Base-by-base conservation (phyloP, 2,329 filamentous ascomycete genomes). In the Fusarium cicatricum region DNA sequence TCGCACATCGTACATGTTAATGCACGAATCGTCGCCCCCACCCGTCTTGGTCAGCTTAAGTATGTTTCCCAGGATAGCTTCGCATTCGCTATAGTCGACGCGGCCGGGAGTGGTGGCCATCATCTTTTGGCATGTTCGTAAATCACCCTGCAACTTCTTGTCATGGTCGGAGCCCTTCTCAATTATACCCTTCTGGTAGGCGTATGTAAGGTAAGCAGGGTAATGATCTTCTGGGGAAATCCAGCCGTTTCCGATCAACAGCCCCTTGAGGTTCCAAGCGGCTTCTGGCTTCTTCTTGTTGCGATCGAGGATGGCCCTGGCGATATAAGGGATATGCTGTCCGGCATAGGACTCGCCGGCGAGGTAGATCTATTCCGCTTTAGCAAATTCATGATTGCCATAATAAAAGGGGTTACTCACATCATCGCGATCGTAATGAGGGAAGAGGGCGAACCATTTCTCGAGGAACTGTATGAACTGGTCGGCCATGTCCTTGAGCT, bases 171-270 rank as follows among this genome's bases (percentile, higher is more conserved):
- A 89, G 21, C 84, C 89, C 66, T 87, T 85, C 62, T 87, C 71
- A 33, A 98, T 75, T 16, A 99, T 74, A 10, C 86, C 88, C 69
- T 87, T 86, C 55, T 93, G 84, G 72, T 95, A 92, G 37, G 90
- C 89, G 69, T 86, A 98, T 26, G 88, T 84, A 10, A 97, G 79
- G 71, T 97, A 97, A 0, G 94, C 82, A 26, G 89, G 87, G 74
- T 98, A 99, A 73, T 99, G 95, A 42, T 97, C 91, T 8, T 80
- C 79, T 1, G 94, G 93, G 2, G 93, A 90, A 47, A 99, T 94
- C 95, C 96, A 99, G 33, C 94, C 95, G 72, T 99, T 99, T 49
- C 96, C 96, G 58, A 99, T 98, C 31, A 99, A 74, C 16, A 99
- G 79, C 9, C 94, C 95, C 64, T 88, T 84, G 23, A 99, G 77